These are phyloP conservation scores for Noccaea caerulescens DNA, from an alignment of 345 rosid genomes.

Conservation along the genomic window DNA sequence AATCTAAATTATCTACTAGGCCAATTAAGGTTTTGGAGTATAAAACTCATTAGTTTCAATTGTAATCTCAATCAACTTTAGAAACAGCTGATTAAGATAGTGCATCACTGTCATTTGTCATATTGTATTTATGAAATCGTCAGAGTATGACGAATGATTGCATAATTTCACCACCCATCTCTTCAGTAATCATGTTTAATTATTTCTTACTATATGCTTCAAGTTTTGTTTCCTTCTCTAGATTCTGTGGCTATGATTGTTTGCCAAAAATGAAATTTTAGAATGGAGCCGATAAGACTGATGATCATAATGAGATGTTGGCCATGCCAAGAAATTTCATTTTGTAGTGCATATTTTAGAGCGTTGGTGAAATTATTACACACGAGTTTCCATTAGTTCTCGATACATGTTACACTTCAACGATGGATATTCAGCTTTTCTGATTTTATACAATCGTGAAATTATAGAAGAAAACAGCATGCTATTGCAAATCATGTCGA, in stretches of 20 bases:
- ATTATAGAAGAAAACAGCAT: constrained; percentile 12
- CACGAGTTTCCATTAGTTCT: constrained; percentile 20
- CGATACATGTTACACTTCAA: constrained; percentile 11
- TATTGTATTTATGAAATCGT: constrained; percentile 17
- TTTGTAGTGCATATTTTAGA: constrained; percentile 25
- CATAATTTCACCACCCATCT: constrained; percentile 34
- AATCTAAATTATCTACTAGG: neutral
- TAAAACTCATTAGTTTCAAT: neutral
- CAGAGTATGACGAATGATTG: constrained; percentile 38
- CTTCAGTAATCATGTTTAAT: constrained; percentile 43
- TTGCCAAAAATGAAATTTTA: constrained; percentile 30
- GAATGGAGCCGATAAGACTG: constrained; percentile 3
- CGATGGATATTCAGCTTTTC: neutral
- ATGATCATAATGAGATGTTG: constrained; percentile 32
- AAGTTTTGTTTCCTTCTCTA: constrained; percentile 30
- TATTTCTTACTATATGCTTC: constrained; percentile 38
- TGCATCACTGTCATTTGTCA: constrained; percentile 36
- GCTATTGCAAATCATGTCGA: constrained; percentile 19
- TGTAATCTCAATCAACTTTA: neutral
- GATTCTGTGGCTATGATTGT: constrained; percentile 36
- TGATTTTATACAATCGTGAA: constrained; percentile 7
- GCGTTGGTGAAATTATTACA: constrained; percentile 4
- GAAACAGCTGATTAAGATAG: neutral
- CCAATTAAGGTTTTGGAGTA: neutral
- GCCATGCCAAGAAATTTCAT: constrained; percentile 26